Percentiles rank a stretch among this genome's conserved stretches.
Conservation (phyloP, 164 flowering plant species). For the Stephania japonica region DNA sequence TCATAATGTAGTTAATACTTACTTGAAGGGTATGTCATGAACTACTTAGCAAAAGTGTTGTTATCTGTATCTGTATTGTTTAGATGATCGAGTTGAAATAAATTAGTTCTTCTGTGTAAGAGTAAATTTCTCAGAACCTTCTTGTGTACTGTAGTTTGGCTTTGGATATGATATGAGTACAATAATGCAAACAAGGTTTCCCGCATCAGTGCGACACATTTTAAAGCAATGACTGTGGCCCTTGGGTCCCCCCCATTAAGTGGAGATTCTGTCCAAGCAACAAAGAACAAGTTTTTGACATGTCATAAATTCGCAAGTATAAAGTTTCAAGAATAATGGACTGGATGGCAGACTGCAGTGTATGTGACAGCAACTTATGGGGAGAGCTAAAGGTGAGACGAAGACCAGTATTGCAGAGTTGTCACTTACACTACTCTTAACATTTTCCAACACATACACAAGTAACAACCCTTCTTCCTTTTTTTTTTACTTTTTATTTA, state of each 20-base stretch:
- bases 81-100: not conserved
- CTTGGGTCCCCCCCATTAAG: slow-evolving; percentile 2
- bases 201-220: not conserved
- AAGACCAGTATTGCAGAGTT: too few species aligned
- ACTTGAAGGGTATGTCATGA: not conserved
- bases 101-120: not conserved
- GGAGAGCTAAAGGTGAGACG: too few species aligned
- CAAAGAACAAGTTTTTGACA: not conserved
- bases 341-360: not conserved
- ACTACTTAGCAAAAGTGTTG: not conserved
- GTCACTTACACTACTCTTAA: too few species aligned
- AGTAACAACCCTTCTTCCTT: too few species aligned
- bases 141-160: not conserved
- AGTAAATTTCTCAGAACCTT: not conserved
- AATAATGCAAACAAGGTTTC: not conserved
- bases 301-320: not conserved
- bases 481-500: too few species aligned
- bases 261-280: slow-evolving; percentile 11
- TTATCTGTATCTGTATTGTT: not conserved
- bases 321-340: slow-evolving; percentile 2
- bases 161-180: not conserved
- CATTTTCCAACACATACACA: too few species aligned
- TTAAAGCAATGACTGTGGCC: not conserved
- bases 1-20: not conserved
- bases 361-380: too few species aligned